These are phyloP conservation scores for Lenzites betulinus DNA, from an alignment of 768 basidiomycete genomes.

Conservation along the genomic window DNA sequence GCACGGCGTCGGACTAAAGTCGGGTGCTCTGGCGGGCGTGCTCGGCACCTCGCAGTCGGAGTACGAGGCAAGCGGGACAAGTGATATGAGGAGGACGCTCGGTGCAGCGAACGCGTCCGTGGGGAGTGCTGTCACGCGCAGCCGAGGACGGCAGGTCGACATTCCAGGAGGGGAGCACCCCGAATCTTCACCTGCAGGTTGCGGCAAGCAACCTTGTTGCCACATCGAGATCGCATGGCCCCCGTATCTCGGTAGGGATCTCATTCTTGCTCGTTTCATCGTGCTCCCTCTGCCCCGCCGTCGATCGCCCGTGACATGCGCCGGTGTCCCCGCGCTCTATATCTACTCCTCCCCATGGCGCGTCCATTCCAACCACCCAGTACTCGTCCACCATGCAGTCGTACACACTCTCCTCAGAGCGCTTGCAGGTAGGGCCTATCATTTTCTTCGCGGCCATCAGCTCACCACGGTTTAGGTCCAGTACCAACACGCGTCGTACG, in stretches of 20 bases:
- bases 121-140: not conserved
- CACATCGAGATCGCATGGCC: slow-evolving; percentile 18
- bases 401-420: not conserved
- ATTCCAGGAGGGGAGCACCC: slow-evolving; percentile 9
- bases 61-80: slow-evolving; percentile 10
- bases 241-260: slow-evolving; percentile 1
- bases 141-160: not conserved
- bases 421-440: not conserved
- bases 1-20: no score
- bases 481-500: not conserved
- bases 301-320: not conserved
- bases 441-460: no score
- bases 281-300: not conserved
- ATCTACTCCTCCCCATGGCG: not conserved
- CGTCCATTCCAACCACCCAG: slow-evolving; percentile 17
- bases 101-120: not conserved
- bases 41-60: not conserved
- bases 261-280: slow-evolving; percentile 4
- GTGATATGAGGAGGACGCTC: not conserved
- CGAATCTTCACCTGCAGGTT: slow-evolving; percentile 9
- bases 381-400: slow-evolving; percentile 16
- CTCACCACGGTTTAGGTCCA: not conserved
- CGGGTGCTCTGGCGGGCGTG: not conserved
- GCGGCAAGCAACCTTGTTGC: slow-evolving; percentile 14
- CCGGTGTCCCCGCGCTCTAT: not conserved